phyloP scores from a whole-genome alignment of 2,329 filamentous ascomycete genomes.

The Rutstroemia sydowiana region DNA sequence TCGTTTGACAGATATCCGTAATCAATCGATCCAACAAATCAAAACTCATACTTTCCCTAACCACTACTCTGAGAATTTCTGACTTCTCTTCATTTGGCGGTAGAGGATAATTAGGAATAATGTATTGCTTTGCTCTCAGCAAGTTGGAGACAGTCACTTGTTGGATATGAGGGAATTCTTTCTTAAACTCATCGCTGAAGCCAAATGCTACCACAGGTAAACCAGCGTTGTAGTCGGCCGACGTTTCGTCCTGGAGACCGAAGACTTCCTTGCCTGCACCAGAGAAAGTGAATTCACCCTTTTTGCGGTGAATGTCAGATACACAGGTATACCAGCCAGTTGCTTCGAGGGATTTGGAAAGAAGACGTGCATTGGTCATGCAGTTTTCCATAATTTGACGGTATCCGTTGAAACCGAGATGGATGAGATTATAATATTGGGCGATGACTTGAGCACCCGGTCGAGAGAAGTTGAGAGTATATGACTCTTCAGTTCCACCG shows the following conservation, averaged over 20 bases:
- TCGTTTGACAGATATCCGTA: constrained; percentile 51
- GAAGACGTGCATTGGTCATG: constrained; percentile 54
- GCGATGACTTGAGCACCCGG: constrained; percentile 63
- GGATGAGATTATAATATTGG: constrained; percentile 68
- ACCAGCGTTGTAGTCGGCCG: constrained; percentile 55
- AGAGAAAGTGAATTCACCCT: constrained; percentile 36
- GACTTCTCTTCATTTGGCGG: constrained; percentile 53
- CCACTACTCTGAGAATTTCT: constrained; percentile 61
- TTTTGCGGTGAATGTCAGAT: constrained; percentile 57
- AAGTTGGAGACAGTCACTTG: constrained; percentile 57
- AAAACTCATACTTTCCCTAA: constrained; percentile 61
- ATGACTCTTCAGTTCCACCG: constrained; percentile 63
- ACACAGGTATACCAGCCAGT: constrained; percentile 60
- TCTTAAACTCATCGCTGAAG: constrained; percentile 53
- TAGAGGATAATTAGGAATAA: constrained; percentile 63
- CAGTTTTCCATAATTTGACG: constrained; percentile 59
- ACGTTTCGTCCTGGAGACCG: constrained; percentile 41
- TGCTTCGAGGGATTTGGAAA: constrained; percentile 56
- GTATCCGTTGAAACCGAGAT: constrained; percentile 61
- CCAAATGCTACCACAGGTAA: constrained; percentile 63
- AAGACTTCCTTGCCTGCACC: constrained; percentile 29
- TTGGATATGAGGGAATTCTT: constrained; percentile 53
- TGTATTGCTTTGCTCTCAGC: constrained; percentile 60
- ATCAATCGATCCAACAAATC: constrained; percentile 59
- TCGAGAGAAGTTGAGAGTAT: constrained; percentile 66